Conservation (phyloP, 208 protist species). For the Angomonas deanei region DNA sequence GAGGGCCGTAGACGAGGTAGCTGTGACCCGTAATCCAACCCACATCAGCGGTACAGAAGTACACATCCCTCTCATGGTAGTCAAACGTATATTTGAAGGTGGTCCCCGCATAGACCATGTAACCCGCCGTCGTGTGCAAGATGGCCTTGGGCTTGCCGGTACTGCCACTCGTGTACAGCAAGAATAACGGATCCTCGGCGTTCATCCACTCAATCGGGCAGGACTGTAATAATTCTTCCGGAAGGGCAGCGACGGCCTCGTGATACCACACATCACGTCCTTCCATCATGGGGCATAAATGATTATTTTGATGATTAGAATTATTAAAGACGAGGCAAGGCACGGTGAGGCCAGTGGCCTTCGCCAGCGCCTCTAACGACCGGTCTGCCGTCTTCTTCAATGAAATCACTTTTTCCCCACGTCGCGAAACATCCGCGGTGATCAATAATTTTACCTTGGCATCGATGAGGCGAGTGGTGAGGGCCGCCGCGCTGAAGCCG, state of each 20-base stretch:
- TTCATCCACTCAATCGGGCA: conserved; percentile 88
- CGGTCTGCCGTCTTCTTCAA: conserved; percentile 87
- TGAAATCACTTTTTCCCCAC: conserved; percentile 81
- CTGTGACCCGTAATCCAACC: conserved; percentile 98
- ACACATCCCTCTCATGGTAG: conserved; percentile 94
- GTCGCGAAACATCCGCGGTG: conserved; percentile 69
- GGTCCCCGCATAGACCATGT: conserved; percentile 90
- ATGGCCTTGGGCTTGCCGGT: conserved; percentile 97
- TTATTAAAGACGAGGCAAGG: conserved; percentile 56
- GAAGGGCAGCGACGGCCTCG: conserved; percentile 39
- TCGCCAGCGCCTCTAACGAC: conserved; percentile 46
- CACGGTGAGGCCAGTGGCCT: conserved; percentile 14
- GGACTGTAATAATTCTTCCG: conserved; percentile 2
- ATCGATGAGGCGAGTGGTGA: conserved; percentile 62
- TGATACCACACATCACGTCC: conserved; percentile 69
- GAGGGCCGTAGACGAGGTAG: conserved; percentile 98
- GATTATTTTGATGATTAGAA: conserved; percentile 18
- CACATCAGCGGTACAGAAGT: conserved; percentile 88
- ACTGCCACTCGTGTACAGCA: conserved; percentile 97
- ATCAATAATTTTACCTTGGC: conserved; percentile 60
- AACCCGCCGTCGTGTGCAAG: conserved; percentile 92
- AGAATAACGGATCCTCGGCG: conserved; percentile 95
- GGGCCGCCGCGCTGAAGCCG: conserved; percentile 65
- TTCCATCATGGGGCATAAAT: conserved; percentile 47
- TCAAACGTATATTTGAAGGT: conserved; percentile 96